phyloP scores from a whole-genome alignment of 2,329 filamentous ascomycete species.

The Chaetomium globosum region DNA sequence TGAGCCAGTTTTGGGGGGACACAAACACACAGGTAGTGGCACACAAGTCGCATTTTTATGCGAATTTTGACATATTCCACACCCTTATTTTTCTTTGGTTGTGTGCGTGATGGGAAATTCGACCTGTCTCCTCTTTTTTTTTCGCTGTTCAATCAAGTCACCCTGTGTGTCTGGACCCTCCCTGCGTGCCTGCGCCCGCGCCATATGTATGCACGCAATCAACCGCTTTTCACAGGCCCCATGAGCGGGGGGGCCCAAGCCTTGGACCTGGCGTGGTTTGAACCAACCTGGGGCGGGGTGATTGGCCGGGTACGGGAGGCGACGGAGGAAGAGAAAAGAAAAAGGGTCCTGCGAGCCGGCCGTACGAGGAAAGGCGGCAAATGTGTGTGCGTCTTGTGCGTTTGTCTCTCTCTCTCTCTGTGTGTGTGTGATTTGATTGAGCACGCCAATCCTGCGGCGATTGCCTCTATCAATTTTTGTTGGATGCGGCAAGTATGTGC shows the following conservation, averaged over 20 bases:
- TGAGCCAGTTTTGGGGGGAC: background rate
- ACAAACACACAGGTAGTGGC: too few species aligned
- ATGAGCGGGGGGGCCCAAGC: background rate
- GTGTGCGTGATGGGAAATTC: background rate
- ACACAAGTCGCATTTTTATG: background rate
- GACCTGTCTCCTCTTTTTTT: background rate
- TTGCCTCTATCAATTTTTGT: background rate
- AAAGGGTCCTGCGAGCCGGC: background rate
- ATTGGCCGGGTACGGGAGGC: conserved; percentile 21
- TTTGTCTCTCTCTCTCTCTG: too few species aligned
- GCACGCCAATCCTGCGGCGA: background rate
- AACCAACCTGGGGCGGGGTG: background rate
- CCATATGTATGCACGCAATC: background rate
- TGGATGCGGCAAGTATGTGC: background rate
- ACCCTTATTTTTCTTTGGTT: background rate
- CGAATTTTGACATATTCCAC: background rate
- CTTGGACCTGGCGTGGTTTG: background rate
- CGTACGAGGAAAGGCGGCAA: too few species aligned
- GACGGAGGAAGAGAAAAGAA: background rate
- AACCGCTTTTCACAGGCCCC: background rate
- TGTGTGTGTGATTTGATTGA: background rate
- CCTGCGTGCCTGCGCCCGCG: too few species aligned
- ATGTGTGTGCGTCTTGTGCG: too few species aligned
- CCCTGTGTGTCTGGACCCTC: background rate
- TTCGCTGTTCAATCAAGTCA: background rate